Evolutionary conservation across 2,329 filamentous ascomycete species (phyloP), one percentile per base, ranked within the genome.

Genomic region (Penicillium sp.): DNA sequence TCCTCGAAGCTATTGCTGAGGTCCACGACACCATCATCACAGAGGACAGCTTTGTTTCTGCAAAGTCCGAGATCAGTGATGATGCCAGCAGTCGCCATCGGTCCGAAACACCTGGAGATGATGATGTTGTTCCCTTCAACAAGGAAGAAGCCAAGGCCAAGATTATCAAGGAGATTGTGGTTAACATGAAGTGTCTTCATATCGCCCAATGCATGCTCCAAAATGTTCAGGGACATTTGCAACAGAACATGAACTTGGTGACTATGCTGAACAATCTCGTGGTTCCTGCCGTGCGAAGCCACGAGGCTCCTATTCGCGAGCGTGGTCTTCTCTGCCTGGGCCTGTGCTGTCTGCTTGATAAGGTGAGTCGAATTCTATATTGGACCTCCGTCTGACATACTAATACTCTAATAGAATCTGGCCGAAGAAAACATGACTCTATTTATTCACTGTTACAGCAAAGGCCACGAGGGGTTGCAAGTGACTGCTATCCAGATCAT

Each of bases 231-330:
- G 90, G 91, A 54, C 89, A 89, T 65, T 79, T 97, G 30, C 91
- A 97, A 72, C 84, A 92, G 61, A 96, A 96, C 68, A 86, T 89
- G 51, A 88, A 96, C 66, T 77, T 97, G n/a, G 90, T 96, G 3
- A 90, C 90, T n/a, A 97, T 97, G 89, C 80, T 99, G 43, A 97
- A 99, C 78, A 97, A 94, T 60, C 82, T 99, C 7, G 90, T 99
- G 36, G 91, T 99, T 2, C 94, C 94, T 6, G 94, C 94, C 23
- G 93, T 99, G 13, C 87, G 93, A 59, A 94, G 89, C 66, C 91
- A 96, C 62, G 92, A 97, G 68, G 90, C 91, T 4, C 91, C 92
- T 1, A 91, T 99, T 37, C 85, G 94, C 55, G 94, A 99, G 74
- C 84, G 91, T 50, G 94, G 94, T 15, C 79, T 99, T 10, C 80